Evolutionary conservation across 352 stramenopile species (phyloP).

Genomic region (Phytophthora pseudosyringae): DNA sequence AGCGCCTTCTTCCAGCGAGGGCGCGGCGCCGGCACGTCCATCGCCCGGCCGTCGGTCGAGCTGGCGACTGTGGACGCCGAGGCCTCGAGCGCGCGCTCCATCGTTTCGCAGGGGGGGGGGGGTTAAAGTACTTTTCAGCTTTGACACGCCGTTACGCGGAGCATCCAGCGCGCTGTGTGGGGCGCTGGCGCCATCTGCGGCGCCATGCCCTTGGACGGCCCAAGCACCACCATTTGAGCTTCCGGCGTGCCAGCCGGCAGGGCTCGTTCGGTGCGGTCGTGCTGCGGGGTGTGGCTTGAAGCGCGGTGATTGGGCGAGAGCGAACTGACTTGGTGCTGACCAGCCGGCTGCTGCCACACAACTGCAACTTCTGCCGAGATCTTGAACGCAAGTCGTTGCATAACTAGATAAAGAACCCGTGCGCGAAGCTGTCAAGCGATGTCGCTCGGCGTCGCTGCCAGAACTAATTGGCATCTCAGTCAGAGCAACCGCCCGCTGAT

Average conservation of each 20-base stretch:
- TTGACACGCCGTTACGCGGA: conserved; percentile 22
- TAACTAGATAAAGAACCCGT: neutral
- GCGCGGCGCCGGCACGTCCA: conserved; percentile 16
- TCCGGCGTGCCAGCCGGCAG: conserved; percentile 5
- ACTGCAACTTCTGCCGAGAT: conserved; percentile 22
- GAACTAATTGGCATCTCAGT: no score
- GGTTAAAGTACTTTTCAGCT: no score
- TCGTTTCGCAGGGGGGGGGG: no score
- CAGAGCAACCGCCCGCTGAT: no score
- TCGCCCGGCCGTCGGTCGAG: conserved; percentile 17
- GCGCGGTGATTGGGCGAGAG: conserved; percentile 11
- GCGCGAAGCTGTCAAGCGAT: conserved; percentile 1
- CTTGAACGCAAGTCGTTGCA: conserved; percentile 3
- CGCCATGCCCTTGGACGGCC: neutral
- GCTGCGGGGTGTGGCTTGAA: conserved; percentile 10
- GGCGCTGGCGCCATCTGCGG: conserved; percentile 17
- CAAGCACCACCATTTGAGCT: conserved; percentile 3
- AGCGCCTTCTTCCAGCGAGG: conserved; percentile 38
- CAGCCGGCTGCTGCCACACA: conserved; percentile 19
- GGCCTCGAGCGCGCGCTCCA: conserved; percentile 17
- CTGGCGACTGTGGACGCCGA: conserved; percentile 28
- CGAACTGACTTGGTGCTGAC: conserved; percentile 15
- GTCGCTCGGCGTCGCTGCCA: neutral
- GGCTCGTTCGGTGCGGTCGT: conserved; percentile 3
- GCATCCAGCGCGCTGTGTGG: conserved; percentile 25